Conservation (phyloP, 2,329 filamentous ascomycete genomes). For the Clarireedia paspali region DNA sequence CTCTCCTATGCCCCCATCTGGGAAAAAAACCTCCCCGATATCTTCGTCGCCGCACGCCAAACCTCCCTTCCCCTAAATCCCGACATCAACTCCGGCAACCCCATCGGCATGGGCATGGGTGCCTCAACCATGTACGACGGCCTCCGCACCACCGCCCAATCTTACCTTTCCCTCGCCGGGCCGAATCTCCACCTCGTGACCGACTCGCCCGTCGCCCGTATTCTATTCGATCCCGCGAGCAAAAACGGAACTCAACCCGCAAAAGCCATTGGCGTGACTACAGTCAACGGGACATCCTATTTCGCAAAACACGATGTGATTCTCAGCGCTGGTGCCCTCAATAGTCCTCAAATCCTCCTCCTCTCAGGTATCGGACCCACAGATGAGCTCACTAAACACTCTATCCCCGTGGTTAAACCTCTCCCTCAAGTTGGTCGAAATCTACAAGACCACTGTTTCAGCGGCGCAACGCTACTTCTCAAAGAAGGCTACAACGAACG, state of each 20-base stretch:
- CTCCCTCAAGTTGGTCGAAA: slow-evolving; percentile 59
- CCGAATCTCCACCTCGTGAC: slow-evolving; percentile 47
- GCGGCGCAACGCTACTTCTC: slow-evolving; percentile 32
- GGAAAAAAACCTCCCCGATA: slow-evolving; percentile 39
- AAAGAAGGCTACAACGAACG: slow-evolving; percentile 3
- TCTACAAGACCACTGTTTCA: slow-evolving; percentile 39
- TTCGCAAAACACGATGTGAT: slow-evolving; percentile 35
- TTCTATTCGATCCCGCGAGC: slow-evolving; percentile 34
- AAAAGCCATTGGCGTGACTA: slow-evolving; percentile 39
- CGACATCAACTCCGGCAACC: slow-evolving; percentile 52
- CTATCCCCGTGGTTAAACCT: slow-evolving; percentile 46
- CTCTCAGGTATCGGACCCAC: slow-evolving; percentile 38
- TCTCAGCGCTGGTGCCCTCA: slow-evolving; percentile 39
- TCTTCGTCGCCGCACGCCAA: slow-evolving; percentile 41
- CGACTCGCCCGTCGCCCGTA: slow-evolving; percentile 37
- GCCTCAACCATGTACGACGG: slow-evolving; percentile 44
- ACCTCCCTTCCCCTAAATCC: slow-evolving; percentile 42
- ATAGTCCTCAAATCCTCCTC: slow-evolving; percentile 41
- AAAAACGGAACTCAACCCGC: slow-evolving; percentile 14
- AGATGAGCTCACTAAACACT: slow-evolving; percentile 33
- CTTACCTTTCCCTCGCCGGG: slow-evolving; percentile 37
- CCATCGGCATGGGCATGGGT: slow-evolving; percentile 44
- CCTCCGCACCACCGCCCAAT: slow-evolving; percentile 41
- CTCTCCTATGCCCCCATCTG: slow-evolving; percentile 41
- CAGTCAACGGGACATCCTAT: slow-evolving; percentile 32